These are phyloP conservation scores for Ascochyta lentis DNA, from an alignment of 2,329 filamentous ascomycete species.

Conservation along the genomic window DNA sequence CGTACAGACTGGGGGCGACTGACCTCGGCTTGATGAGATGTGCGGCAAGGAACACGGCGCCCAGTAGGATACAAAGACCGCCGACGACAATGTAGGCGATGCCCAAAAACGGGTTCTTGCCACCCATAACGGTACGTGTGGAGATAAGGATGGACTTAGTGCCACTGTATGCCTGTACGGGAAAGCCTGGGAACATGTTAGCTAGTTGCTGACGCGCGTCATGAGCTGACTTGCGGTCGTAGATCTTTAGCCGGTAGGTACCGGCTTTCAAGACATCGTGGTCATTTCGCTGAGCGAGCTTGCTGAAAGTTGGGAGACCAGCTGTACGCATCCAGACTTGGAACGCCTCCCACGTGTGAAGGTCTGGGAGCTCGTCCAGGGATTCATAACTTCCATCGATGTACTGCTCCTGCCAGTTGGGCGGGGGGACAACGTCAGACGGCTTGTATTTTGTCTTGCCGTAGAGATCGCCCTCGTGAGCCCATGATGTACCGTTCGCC, in stretches of 20 bases:
- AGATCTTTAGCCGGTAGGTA: constrained; percentile 77
- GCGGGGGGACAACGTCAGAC: constrained; percentile 76
- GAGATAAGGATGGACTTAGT: constrained; percentile 90
- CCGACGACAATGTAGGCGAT: constrained; percentile 96
- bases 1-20: constrained; percentile 35
- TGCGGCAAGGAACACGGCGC: constrained; percentile 84
- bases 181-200: constrained; percentile 70
- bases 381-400: constrained; percentile 70
- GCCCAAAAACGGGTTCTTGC: constrained; percentile 92
- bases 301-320: constrained; percentile 91
- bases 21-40: constrained; percentile 91
- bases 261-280: constrained; percentile 70
- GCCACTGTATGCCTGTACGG: constrained; percentile 77
- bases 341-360: constrained; percentile 81
- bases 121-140: constrained; percentile 90
- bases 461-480: constrained; percentile 81
- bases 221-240: constrained; percentile 69
- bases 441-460: constrained; percentile 70
- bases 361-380: constrained; percentile 68
- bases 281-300: constrained; percentile 86
- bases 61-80: constrained; percentile 88
- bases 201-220: constrained; percentile 14
- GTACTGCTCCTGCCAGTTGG: constrained; percentile 80
- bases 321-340: constrained; percentile 99
- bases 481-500: constrained; percentile 82